A percentile compares a stretch with the other conserved stretches of the same genome.
Conservation (phyloP, 257 asterid species). For the Leptodermis oblonga region DNA sequence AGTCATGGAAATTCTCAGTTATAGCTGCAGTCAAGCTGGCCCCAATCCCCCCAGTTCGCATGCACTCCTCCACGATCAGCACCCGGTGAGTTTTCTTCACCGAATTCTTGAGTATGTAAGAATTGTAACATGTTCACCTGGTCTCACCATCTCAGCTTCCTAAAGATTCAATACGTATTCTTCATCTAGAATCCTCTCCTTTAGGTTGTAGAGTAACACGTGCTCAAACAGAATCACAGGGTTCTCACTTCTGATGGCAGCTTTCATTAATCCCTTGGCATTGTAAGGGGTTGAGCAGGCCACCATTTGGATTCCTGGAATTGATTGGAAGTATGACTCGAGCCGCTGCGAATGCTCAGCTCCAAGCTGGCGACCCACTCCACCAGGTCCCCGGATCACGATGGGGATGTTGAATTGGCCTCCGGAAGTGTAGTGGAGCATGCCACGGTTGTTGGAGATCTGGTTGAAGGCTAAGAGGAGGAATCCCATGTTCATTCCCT, state of each 20-base stretch:
- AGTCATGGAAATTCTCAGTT: slow-evolving; percentile 65
- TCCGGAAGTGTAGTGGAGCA: slow-evolving; percentile 90
- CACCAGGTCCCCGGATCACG: slow-evolving; percentile 91
- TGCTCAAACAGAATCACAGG: slow-evolving; percentile 82
- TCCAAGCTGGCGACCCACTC: slow-evolving; percentile 92
- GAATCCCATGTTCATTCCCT: slow-evolving; percentile 95
- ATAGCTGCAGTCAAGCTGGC: slow-evolving; percentile 79
- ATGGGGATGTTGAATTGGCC: slow-evolving; percentile 78
- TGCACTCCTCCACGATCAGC: slow-evolving; percentile 80
- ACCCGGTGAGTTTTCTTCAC: slow-evolving; percentile 81
- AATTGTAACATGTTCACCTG: slow-evolving; percentile 75
- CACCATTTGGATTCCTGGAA: slow-evolving; percentile 85
- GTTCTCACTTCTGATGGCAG: slow-evolving; percentile 75
- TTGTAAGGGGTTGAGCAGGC: slow-evolving; percentile 84
- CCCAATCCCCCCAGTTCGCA: slow-evolving; percentile 91
- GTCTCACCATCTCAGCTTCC: slow-evolving; percentile 87
- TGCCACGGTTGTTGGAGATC: slow-evolving; percentile 86
- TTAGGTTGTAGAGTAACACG: slow-evolving; percentile 72
- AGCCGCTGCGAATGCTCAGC: slow-evolving; percentile 94
- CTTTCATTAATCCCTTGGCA: slow-evolving; percentile 81
- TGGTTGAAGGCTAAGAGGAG: slow-evolving; percentile 82
- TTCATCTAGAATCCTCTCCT: slow-evolving; percentile 78
- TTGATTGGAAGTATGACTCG: slow-evolving; percentile 79
- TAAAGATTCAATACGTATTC: slow-evolving; percentile 61
- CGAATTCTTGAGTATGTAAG: slow-evolving; percentile 68